Percentiles rank a stretch among this genome's conserved stretches.
phyloP scores from a whole-genome alignment of 108 stramenopile species.

The Fistulifera pelliculosa region DNA sequence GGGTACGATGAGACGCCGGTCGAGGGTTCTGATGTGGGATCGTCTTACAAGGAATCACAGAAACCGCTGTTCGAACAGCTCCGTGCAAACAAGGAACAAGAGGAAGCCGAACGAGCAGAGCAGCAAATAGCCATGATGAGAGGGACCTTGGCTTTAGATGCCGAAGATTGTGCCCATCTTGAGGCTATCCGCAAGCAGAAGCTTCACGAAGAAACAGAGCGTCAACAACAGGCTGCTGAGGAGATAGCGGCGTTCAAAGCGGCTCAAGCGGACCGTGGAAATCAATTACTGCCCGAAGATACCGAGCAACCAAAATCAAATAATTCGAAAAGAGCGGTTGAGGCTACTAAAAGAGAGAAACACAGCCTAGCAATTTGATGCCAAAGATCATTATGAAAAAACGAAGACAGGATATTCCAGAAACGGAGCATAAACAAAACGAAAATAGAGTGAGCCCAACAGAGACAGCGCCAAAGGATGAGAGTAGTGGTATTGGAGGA shows the following conservation, averaged over 20 bases:
- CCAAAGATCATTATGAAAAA: neutral
- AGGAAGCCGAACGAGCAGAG: conserved; percentile 59
- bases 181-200: conserved; percentile 47
- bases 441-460: too few species aligned
- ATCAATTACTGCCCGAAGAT: too few species aligned
- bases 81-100: conserved; percentile 65
- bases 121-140: conserved; percentile 51
- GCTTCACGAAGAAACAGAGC: conserved; percentile 30
- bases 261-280: conserved; percentile 33
- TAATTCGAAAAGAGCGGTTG: neutral
- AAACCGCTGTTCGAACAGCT: conserved; percentile 84
- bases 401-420: neutral
- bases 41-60: conserved; percentile 29
- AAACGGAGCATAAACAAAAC: too few species aligned
- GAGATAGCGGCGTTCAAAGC: conserved; percentile 68
- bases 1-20: conserved; percentile 69
- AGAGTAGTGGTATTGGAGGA: conserved; percentile 16
- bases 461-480: too few species aligned
- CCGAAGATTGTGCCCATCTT: conserved; percentile 77
- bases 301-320: neutral
- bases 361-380: neutral
- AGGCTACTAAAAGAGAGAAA: neutral
- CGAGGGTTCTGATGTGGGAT: conserved; percentile 19
- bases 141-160: conserved; percentile 60
- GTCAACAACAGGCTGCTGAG: conserved; percentile 37